Evolutionary conservation across 2,329 filamentous ascomycete species (phyloP).

Genomic region (Chaetomiaceae sp.): DNA sequence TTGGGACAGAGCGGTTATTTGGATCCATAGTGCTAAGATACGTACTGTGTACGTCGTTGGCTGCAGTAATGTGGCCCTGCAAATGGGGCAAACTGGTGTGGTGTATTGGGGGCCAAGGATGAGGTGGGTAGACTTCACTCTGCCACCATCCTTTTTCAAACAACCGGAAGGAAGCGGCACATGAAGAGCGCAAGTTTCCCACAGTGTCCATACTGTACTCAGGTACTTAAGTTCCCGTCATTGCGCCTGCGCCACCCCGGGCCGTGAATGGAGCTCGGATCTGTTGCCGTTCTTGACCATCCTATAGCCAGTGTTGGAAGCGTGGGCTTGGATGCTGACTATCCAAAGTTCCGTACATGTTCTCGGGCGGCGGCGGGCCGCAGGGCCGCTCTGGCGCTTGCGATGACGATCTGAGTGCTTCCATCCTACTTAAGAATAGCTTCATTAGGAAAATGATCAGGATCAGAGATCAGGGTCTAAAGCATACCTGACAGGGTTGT

Average conservation of each 20-base stretch:
- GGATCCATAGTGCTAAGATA: no score
- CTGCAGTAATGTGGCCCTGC: no score
- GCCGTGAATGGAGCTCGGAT: background rate
- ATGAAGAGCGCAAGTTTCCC: no score
- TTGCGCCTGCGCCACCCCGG: background rate
- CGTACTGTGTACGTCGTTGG: no score
- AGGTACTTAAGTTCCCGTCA: background rate
- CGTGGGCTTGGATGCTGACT: background rate
- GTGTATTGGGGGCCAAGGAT: no score
- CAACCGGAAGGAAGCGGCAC: no score
- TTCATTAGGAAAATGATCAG: background rate
- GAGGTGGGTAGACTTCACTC: no score
- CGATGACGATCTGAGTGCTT: background rate
- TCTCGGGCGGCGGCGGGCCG: background rate
- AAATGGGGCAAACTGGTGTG: no score
- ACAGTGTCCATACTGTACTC: background rate
- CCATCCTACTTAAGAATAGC: background rate
- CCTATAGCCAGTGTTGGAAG: background rate
- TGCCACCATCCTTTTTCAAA: no score
- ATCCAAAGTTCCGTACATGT: background rate
- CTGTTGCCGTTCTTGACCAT: background rate
- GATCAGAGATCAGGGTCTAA: background rate
- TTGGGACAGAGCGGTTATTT: no score
- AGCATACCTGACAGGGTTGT: background rate
- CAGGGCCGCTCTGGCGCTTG: background rate